Conservation (phyloP, 805 yeast genomes). For the Isabelozyma pseudorhagii region DNA sequence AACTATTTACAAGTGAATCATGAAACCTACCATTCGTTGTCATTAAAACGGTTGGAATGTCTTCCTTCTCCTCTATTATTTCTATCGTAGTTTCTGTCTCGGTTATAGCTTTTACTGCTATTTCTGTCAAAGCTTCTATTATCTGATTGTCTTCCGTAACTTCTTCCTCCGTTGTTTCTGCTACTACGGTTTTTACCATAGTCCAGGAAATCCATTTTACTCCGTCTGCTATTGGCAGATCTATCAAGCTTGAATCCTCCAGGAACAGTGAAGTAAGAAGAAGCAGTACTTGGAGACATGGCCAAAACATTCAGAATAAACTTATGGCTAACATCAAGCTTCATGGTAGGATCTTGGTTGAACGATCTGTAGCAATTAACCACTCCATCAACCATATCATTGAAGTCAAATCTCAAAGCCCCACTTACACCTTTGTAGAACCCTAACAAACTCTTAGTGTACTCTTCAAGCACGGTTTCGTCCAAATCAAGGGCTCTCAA, state of each 20-base stretch:
- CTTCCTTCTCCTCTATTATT: constrained; percentile 1
- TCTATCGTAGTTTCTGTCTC: background rate
- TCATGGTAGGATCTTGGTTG: constrained; percentile 15
- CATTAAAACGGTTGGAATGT: background rate
- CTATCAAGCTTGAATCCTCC: constrained; percentile 18
- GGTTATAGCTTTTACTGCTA: background rate
- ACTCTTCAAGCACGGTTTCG: constrained; percentile 20
- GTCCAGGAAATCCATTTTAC: constrained; percentile 6
- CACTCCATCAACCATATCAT: constrained; percentile 28
- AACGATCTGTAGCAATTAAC: constrained; percentile 19
- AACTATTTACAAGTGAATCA: too few species aligned
- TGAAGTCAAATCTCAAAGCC: constrained; percentile 16
- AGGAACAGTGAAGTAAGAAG: constrained; percentile 21
- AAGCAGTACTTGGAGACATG: constrained; percentile 20
- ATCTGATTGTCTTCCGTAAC: constrained; percentile 1
- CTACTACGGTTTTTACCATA: background rate
- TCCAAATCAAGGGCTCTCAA: constrained; percentile 12
- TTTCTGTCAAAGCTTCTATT: constrained; percentile 7
- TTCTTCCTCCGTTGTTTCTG: constrained; percentile 6
- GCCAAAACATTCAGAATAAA: constrained; percentile 19
- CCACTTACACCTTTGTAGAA: constrained; percentile 24
- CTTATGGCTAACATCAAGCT: constrained; percentile 12
- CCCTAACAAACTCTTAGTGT: constrained; percentile 21
- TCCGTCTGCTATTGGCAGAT: constrained; percentile 5
- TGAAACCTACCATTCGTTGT: background rate